These are phyloP conservation scores for Cryptosporidium tyzzeri DNA, from an alignment of 169 alveolate genomes.

Conservation along the genomic window DNA sequence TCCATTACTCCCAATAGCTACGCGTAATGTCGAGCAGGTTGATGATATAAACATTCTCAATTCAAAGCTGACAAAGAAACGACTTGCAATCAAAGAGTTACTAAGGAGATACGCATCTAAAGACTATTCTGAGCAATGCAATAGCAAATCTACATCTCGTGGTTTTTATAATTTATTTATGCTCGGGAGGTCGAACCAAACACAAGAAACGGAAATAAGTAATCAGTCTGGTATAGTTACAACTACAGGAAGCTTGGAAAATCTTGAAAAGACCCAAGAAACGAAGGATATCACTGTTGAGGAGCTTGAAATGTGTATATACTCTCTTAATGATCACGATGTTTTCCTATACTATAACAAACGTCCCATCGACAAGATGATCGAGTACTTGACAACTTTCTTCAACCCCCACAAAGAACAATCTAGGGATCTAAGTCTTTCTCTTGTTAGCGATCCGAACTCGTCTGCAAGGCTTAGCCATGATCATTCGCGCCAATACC, in stretches of 20 bases:
- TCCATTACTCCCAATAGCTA: slow-evolving; percentile 87
- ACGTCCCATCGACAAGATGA: slow-evolving; percentile 68
- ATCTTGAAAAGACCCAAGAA: slow-evolving; percentile 70
- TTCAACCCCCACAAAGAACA: slow-evolving; percentile 49
- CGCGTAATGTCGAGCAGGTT: slow-evolving; percentile 81
- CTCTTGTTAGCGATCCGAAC: slow-evolving; percentile 27
- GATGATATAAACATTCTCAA: slow-evolving; percentile 27
- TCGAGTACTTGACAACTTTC: slow-evolving; percentile 48
- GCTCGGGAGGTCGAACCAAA: slow-evolving; percentile 24
- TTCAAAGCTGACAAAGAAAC: slow-evolving; percentile 39
- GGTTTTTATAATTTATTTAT: slow-evolving; percentile 31
- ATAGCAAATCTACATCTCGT: slow-evolving; percentile 30
- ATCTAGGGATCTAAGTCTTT: slow-evolving; percentile 47
- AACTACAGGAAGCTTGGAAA: slow-evolving; percentile 54
- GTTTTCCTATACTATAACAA: slow-evolving; percentile 67
- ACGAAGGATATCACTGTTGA: slow-evolving; percentile 83
- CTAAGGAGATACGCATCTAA: slow-evolving; percentile 43
- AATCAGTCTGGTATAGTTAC: slow-evolving; percentile 48
- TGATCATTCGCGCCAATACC: slow-evolving; percentile 89
- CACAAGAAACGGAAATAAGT: slow-evolving; percentile 11
- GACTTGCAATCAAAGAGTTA: slow-evolving; percentile 68
- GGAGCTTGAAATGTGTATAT: slow-evolving; percentile 91
- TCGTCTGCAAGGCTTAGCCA: slow-evolving; percentile 89
- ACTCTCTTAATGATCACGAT: slow-evolving; percentile 91
- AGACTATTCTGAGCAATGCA: slow-evolving; percentile 29